Evolutionary conservation across 306 rosid species (phyloP).

Genomic region (Quercus robur): DNA sequence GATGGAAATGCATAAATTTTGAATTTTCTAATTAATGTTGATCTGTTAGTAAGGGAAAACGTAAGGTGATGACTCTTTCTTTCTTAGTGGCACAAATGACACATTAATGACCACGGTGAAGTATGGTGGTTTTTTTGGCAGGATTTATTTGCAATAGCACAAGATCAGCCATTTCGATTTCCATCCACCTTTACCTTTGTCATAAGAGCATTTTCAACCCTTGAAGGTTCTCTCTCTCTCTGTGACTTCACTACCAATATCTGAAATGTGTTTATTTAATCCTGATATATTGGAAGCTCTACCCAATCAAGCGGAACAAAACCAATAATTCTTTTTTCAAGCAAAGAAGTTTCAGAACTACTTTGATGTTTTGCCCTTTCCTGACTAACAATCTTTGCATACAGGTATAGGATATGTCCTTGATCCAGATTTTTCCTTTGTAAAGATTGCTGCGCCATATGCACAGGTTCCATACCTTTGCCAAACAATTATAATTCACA

Average conservation of each 20-base stretch:
- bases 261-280: too few relatives aligned
- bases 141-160: slow-evolving; percentile 89
- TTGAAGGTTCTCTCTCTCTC: slow-evolving; percentile 55
- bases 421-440: slow-evolving; percentile 83
- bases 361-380: background rate
- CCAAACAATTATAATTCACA: background rate
- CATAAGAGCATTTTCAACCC: slow-evolving; percentile 83
- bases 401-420: slow-evolving; percentile 83
- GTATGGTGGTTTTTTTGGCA: slow-evolving; percentile 25
- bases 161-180: slow-evolving; percentile 88
- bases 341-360: background rate
- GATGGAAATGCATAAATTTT: background rate
- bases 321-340: background rate
- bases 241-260: too few relatives aligned
- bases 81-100: background rate
- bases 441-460: slow-evolving; percentile 92
- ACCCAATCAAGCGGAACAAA: background rate
- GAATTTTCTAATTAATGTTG: background rate
- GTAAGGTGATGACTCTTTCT: background rate
- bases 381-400: slow-evolving; percentile 5
- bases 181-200: slow-evolving; percentile 92
- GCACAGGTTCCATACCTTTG: slow-evolving; percentile 63
- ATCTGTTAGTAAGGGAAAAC: slow-evolving; percentile 3
- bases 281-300: background rate
- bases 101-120: background rate